Base-by-base conservation (phyloP, 257 asterid genomes). In the Solanum etuberosum region DNA sequence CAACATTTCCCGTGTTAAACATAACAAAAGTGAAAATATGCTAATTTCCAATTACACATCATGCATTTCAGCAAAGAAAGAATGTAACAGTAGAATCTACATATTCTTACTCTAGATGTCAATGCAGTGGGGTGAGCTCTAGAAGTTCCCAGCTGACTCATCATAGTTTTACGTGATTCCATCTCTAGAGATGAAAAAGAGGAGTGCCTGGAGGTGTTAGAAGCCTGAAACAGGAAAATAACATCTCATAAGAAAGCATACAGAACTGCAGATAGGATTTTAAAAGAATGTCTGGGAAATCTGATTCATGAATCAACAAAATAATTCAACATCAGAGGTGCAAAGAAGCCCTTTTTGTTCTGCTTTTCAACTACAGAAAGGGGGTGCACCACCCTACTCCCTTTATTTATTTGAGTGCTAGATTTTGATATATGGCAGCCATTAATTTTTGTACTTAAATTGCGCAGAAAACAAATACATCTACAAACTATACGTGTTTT, bases 191-290 rank as follows among this genome's bases (percentile, higher is more conserved):
- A 93, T 99, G 97, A 88, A 95, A 97, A 91, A 96, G 98, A 29
- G 99, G 99, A 86, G 99, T 95, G 38, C 98, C 97, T 18, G 98
- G 99, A 90, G 99, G 99, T 23, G 99, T 94, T 70, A 97, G 89
- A 88, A 97, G 99, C 99, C 98, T 97, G 98, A 89, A 90, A 88
- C 89, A 37, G 70, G 72, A 68, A 85, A 84, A 89, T 23, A 29
- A 85, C 70, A 38, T 54, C 65, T 86, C 29, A 89, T 68, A 42
- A 74, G 82, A 86, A 71, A 29, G 70, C 38, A 46, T 9, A 43
- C 11, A 38, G 57, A 34, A 29, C 4, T 46, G 27, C 72, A 86
- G 11, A 63, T 70, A 71, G 40, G 15, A 72, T 32, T 71, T 42
- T 46, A 31, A 43, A 16, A 51, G 78, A 85, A 68, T 46, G 18